Conservation (phyloP, 2,329 filamentous ascomycete species). For the Fusarium clavum region DNA sequence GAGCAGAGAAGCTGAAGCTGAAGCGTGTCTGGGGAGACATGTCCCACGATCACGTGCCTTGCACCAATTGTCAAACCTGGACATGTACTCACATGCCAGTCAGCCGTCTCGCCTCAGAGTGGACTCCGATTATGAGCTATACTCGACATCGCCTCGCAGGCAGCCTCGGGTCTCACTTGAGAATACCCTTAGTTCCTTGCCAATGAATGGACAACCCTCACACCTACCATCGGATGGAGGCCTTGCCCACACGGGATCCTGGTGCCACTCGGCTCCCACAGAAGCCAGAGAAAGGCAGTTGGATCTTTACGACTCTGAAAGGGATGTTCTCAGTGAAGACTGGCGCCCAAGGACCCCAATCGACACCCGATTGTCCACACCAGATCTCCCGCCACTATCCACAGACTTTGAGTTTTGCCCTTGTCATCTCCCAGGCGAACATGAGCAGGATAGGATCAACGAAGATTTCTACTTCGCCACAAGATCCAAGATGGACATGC, state of each 20-base stretch:
- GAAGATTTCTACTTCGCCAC: slow-evolving; percentile 39
- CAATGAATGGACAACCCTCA: not conserved
- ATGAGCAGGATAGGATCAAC: slow-evolving; percentile 36
- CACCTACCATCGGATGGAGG: not conserved
- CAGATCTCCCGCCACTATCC: slow-evolving; percentile 39
- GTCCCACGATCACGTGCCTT: slow-evolving; percentile 12
- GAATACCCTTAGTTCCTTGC: not conserved
- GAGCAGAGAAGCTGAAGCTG: slow-evolving; percentile 3
- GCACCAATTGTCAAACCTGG: slow-evolving; percentile 1
- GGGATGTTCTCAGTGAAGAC: slow-evolving; percentile 6
- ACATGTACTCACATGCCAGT: not conserved
- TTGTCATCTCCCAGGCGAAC: slow-evolving; percentile 17
- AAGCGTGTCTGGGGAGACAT: not conserved
- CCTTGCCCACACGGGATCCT: slow-evolving; percentile 37
- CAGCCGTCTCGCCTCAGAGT: not conserved
- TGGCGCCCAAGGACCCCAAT: slow-evolving; percentile 34
- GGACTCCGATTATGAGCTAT: slow-evolving; percentile 1
- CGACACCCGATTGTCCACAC: slow-evolving; percentile 37
- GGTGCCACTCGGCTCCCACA: slow-evolving; percentile 25
- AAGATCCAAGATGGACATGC: slow-evolving; percentile 41
- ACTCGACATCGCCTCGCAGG: slow-evolving; percentile 14
- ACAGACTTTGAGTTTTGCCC: slow-evolving; percentile 44
- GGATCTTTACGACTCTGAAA: not conserved
- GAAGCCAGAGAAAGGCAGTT: not conserved
- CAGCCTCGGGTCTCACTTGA: slow-evolving; percentile 9